Conservation (phyloP, 2,329 filamentous ascomycete genomes). For the Teratosphaeria gauchensis region DNA sequence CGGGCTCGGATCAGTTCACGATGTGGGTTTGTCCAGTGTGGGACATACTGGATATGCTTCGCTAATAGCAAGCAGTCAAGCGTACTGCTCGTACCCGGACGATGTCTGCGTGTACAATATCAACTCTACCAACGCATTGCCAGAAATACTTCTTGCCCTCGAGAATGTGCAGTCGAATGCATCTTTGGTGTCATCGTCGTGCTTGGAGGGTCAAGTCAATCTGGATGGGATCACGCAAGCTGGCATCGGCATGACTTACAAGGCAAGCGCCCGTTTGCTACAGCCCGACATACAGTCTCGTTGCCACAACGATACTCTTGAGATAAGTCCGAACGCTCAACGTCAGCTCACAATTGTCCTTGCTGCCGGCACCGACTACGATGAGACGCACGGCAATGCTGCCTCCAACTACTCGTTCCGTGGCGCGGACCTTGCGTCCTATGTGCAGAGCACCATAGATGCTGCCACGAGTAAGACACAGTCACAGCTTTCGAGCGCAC, state of each 20-base stretch:
- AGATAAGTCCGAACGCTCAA: constrained; percentile 18
- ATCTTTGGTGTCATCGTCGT: constrained; percentile 8
- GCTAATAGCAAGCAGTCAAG: constrained; percentile 14
- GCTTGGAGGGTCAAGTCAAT: constrained; percentile 19
- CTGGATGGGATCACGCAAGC: constrained; percentile 31
- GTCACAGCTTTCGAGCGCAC: constrained; percentile 23
- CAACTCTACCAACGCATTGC: constrained; percentile 25
- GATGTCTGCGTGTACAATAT: constrained; percentile 33
- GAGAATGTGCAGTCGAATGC: constrained; percentile 32
- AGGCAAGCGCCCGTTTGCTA: constrained; percentile 28
- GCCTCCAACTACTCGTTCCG: constrained; percentile 38
- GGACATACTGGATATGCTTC: not conserved
- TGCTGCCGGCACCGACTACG: constrained; percentile 40
- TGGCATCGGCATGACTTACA: constrained; percentile 37
- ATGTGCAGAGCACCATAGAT: constrained; percentile 28
- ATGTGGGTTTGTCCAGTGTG: constrained; percentile 2
- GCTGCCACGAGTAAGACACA: constrained; percentile 28
- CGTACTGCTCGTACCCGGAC: constrained; percentile 39
- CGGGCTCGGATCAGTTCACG: constrained; percentile 22
- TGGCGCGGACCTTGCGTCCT: constrained; percentile 35
- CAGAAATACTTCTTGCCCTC: constrained; percentile 32
- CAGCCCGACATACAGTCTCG: constrained; percentile 10
- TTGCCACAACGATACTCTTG: constrained; percentile 20
- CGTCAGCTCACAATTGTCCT: constrained; percentile 32
- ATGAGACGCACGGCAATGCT: constrained; percentile 40